Conservation (phyloP, 345 rosid species). For the Citrus inodora region DNA sequence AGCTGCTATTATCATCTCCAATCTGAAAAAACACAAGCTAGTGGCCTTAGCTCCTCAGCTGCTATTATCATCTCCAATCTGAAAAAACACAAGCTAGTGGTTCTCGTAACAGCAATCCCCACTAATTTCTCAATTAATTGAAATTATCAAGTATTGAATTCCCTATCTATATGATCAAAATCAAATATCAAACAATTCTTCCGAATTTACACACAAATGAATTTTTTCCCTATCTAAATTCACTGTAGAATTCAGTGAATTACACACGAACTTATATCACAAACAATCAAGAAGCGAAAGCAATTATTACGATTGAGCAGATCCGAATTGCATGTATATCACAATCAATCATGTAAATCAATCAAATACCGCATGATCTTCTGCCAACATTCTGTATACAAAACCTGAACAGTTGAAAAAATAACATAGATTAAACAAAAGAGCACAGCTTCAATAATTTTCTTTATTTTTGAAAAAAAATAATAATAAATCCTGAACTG, state of each 20-base stretch:
- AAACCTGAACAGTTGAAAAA: constrained; percentile 16
- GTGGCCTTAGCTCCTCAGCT: constrained; percentile 7
- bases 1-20: constrained; percentile 16
- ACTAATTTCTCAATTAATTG: neutral
- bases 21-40: neutral
- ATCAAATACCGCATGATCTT: constrained; percentile 13
- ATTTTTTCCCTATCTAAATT: neutral
- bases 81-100: neutral
- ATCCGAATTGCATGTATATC: constrained; percentile 15
- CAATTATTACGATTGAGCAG: constrained; percentile 2
- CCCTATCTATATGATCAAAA: constrained; percentile 3
- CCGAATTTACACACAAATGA: constrained; percentile 3
- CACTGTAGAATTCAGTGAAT: neutral
- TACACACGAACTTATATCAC: neutral
- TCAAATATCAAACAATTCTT: constrained; percentile 13
- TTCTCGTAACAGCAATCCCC: constrained; percentile 12
- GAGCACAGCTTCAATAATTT: neutral
- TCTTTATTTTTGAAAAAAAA: too few species aligned
- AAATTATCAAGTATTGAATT: constrained; percentile 1
- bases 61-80: constrained; percentile 13
- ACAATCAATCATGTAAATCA: constrained; percentile 14
- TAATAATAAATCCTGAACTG: neutral
- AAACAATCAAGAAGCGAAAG: neutral
- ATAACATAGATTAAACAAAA: neutral
- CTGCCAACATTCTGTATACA: constrained; percentile 5